Percentiles rank a stretch among this genome's conserved stretches.
These are phyloP conservation scores for Dianthus caryophyllus DNA, from an alignment of 148 eudicot species.

Conservation along the genomic window DNA sequence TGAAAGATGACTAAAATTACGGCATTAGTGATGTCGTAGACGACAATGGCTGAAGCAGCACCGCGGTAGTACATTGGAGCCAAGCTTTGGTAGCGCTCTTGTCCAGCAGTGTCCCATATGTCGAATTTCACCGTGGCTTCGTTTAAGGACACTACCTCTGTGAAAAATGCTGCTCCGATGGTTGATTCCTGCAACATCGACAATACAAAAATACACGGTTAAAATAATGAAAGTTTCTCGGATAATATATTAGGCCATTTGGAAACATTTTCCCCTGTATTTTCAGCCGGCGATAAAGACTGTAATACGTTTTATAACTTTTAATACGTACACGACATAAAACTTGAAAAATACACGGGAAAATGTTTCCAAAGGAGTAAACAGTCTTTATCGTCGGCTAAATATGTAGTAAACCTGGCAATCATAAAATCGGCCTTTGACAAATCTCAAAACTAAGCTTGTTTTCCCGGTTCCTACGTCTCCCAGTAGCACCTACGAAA, in stretches of 20 bases:
- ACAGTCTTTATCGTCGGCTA: too few species aligned
- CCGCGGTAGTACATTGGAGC: conserved; percentile 87
- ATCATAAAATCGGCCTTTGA: conserved; percentile 74
- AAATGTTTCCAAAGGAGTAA: too few species aligned
- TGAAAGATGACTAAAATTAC: too few species aligned
- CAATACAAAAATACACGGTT: too few species aligned
- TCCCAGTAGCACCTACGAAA: conserved; percentile 61
- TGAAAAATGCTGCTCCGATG: conserved; percentile 83
- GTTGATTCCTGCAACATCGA: conserved; percentile 52
- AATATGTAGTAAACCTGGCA: conserved; percentile 44
- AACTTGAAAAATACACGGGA: too few species aligned
- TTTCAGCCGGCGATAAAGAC: too few species aligned
- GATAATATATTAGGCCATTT: too few species aligned
- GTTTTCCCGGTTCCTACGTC: conserved; percentile 82
- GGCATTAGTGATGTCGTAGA: conserved; percentile 65
- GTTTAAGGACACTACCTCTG: conserved; percentile 51
- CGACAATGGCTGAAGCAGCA: conserved; percentile 71
- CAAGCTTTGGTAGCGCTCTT: conserved; percentile 74
- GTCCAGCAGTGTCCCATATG: conserved; percentile 88
- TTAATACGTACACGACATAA: too few species aligned
- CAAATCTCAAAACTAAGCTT: conserved; percentile 72
- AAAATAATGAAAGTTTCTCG: too few species aligned
- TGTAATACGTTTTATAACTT: too few species aligned
- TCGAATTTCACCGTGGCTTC: conserved; percentile 62
- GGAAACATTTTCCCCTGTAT: too few species aligned